phyloP scores from a whole-genome alignment of 192 early-diverging fungal genomes.

The Podila horticola region DNA sequence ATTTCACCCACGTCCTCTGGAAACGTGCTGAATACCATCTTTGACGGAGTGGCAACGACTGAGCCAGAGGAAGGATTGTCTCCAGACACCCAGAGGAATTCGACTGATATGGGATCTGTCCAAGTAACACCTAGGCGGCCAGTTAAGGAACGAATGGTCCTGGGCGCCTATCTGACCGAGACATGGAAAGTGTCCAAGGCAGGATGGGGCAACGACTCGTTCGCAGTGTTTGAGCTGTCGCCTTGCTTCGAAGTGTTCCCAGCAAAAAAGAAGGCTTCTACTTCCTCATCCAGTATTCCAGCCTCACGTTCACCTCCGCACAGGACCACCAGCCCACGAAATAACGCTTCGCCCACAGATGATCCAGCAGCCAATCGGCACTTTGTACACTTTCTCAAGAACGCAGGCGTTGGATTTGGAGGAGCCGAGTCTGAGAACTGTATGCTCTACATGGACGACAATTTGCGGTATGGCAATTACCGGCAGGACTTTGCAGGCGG shows the following conservation, averaged over 20 bases:
- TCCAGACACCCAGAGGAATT: background rate
- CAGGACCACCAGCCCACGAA: conserved; percentile 12
- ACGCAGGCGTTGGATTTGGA: conserved; percentile 46
- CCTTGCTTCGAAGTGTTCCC: conserved; percentile 58
- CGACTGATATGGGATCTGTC: background rate
- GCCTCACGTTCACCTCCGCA: conserved; percentile 49
- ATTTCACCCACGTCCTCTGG: conserved; percentile 12
- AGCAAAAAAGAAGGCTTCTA: conserved; percentile 20
- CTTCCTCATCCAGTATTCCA: conserved; percentile 43
- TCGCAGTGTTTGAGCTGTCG: conserved; percentile 59
- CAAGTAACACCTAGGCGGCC: background rate
- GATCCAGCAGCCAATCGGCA: conserved; percentile 6
- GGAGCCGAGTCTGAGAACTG: conserved; percentile 43
- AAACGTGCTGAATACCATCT: conserved; percentile 18
- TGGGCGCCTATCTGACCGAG: conserved; percentile 62
- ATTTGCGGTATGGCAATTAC: conserved; percentile 56
- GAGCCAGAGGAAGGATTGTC: background rate
- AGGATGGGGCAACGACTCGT: conserved; percentile 59
- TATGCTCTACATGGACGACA: conserved; percentile 58
- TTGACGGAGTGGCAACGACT: conserved; percentile 7
- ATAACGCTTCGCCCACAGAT: background rate
- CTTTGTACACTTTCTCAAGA: conserved; percentile 42
- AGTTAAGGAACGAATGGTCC: conserved; percentile 35
- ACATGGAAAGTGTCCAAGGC: conserved; percentile 61
- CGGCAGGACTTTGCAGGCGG: conserved; percentile 49